phyloP scores from a whole-genome alignment of 2,329 filamentous ascomycete species.

The Epichloe aotearoae region DNA sequence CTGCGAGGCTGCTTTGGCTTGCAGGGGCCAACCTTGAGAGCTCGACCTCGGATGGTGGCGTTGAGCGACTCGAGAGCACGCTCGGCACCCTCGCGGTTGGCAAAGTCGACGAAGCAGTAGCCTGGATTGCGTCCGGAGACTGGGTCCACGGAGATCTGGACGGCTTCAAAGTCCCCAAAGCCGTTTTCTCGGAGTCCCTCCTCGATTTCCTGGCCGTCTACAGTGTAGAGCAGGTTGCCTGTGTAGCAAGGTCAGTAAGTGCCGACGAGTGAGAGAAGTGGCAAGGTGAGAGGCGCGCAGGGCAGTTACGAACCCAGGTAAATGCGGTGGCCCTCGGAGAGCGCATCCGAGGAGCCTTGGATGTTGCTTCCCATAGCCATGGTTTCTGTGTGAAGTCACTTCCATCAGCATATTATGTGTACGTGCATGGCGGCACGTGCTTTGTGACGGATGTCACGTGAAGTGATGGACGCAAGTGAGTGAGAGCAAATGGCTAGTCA shows the following conservation, averaged over 20 bases:
- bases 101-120: conserved; percentile 56
- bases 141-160: conserved; percentile 57
- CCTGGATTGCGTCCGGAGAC: conserved; percentile 57
- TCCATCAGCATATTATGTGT: not conserved
- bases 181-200: conserved; percentile 33
- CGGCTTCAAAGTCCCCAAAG: conserved; percentile 32
- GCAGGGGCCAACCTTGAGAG: conserved; percentile 52
- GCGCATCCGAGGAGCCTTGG: conserved; percentile 8
- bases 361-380: not conserved
- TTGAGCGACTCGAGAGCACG: conserved; percentile 39
- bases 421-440: not conserved
- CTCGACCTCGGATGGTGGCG: conserved; percentile 40
- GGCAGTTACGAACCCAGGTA: conserved; percentile 34
- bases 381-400: not conserved
- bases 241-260: not conserved
- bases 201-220: conserved; percentile 44
- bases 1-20: conserved; percentile 33
- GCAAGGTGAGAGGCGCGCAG: not conserved
- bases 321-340: conserved; percentile 30
- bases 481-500: too few relatives aligned
- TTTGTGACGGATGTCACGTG: not conserved
- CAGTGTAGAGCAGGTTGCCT: conserved; percentile 44
- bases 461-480: too few relatives aligned
- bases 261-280: too few relatives aligned
- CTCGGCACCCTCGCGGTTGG: conserved; percentile 40